Evolutionary conservation across 1,284 basidiomycete species (phyloP).

Genomic region (Porphyrellus sp.): DNA sequence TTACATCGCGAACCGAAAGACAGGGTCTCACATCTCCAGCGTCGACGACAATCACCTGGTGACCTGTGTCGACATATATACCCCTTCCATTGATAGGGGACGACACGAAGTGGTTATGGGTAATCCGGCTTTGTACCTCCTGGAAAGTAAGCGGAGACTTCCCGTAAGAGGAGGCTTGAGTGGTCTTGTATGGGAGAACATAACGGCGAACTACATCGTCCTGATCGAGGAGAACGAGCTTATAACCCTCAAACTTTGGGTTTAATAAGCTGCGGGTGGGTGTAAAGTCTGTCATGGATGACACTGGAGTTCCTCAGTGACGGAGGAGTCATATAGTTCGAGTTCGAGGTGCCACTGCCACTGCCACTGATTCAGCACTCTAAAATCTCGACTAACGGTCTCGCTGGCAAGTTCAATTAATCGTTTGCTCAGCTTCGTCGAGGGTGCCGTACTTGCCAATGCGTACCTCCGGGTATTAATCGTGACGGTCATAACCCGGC

Average conservation of each 20-base stretch:
- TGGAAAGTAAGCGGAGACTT: conserved; percentile 65
- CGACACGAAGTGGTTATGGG: conserved; percentile 77
- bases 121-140: conserved; percentile 80
- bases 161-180: conserved; percentile 61
- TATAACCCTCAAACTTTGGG: conserved; percentile 83
- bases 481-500: too few relatives aligned
- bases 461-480: too few relatives aligned
- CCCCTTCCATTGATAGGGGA: conserved; percentile 46
- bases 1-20: conserved; percentile 9
- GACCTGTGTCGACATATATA: conserved; percentile 70
- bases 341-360: background rate
- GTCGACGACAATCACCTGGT: conserved; percentile 60
- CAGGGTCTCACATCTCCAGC: conserved; percentile 51
- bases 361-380: too few relatives aligned
- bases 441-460: too few relatives aligned
- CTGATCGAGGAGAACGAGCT: conserved; percentile 58
- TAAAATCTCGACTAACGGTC: too few relatives aligned
- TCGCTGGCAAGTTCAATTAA: too few relatives aligned
- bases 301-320: too few relatives aligned
- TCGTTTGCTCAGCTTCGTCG: too few relatives aligned
- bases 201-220: conserved; percentile 51
- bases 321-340: background rate
- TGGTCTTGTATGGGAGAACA: conserved; percentile 48
- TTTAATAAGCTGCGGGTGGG: conserved; percentile 58
- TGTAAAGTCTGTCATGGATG: conserved; percentile 36